Evolutionary conservation across 345 rosid species (phyloP), one percentile per base, ranked within the genome.

Genomic region (Arabidopsis arenosa): DNA sequence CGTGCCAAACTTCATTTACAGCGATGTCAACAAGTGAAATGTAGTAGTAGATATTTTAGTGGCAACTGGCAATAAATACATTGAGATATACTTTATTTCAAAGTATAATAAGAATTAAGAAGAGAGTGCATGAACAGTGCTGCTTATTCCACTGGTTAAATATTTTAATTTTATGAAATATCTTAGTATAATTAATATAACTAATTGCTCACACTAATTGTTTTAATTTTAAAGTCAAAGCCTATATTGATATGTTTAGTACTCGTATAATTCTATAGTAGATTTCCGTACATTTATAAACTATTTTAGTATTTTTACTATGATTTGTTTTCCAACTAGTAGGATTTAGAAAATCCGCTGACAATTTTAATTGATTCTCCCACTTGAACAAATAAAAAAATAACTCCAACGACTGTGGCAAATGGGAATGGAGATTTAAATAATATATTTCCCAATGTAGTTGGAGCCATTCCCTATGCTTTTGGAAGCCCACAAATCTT

Each of bases 381-480:
- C 15, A 51, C 68, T 77, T 48, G 73, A 48, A 71, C 39, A 17
- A 51, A 48, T 65, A 48, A 18, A 51, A 9, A 58, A 72, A 56
- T 3, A 63, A 57, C 23, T 64, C 68, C 55, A 78, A 65, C 21
- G 62, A 51, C 39, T 32, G 49, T 39, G 73, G 48, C 63, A 59
- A 28, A 28, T 28, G 32, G 32, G 4, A 28, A 65, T 71, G 44
- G 15, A 65, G 51, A 49, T 39, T 48, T 44, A 40, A 44, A 28
- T 55, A 63, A 47, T 77, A 63, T 57, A 70, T 49, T 5, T 71
- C 56, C 77, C 81, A 66, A 41, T 2, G 73, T 52, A 72, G 77
- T 72, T 51, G 77, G 73, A 78, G 77, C 68, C 73, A 65, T 59
- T 72, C 73, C 81, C 81, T 59, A 78, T 72, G 77, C 68, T 78